phyloP scores from a whole-genome alignment of 768 basidiomycete species.

The Mycena polygramma region DNA sequence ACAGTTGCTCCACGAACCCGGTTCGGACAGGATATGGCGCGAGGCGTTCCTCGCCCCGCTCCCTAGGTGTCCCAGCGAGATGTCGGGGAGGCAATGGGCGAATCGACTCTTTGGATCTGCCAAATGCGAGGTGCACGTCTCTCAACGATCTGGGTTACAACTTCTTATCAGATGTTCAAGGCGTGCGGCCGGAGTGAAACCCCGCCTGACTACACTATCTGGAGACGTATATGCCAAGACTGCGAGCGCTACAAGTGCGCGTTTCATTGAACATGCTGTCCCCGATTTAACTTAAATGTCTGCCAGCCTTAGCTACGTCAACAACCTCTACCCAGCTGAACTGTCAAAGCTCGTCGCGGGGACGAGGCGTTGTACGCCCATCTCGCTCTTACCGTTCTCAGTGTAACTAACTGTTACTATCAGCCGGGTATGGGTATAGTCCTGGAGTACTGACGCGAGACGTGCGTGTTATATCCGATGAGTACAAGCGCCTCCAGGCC shows the following conservation, averaged over 20 bases:
- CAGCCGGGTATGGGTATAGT: neutral
- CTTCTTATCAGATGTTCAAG: neutral
- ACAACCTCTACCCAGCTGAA: neutral
- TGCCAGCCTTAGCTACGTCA: neutral
- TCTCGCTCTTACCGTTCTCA: neutral
- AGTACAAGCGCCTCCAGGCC: neutral
- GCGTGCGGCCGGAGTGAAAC: neutral
- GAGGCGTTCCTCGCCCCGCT: conserved; percentile 4
- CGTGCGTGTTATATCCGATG: neutral
- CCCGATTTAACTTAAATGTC: neutral
- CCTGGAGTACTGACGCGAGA: neutral
- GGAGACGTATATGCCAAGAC: neutral
- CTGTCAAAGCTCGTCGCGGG: neutral
- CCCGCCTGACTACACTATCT: neutral
- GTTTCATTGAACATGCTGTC: neutral
- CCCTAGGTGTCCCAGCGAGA: neutral
- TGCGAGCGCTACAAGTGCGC: neutral
- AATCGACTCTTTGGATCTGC: conserved; percentile 2
- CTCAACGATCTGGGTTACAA: neutral
- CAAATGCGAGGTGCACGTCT: conserved; percentile 1
- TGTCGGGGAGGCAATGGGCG: conserved; percentile 7
- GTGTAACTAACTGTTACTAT: neutral
- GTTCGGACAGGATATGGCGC: conserved; percentile 13
- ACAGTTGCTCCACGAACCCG: conserved; percentile 1
- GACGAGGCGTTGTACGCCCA: neutral